Evolutionary conservation across 2,329 filamentous ascomycete species (phyloP).

Genomic region (Ceratocystis variospora): DNA sequence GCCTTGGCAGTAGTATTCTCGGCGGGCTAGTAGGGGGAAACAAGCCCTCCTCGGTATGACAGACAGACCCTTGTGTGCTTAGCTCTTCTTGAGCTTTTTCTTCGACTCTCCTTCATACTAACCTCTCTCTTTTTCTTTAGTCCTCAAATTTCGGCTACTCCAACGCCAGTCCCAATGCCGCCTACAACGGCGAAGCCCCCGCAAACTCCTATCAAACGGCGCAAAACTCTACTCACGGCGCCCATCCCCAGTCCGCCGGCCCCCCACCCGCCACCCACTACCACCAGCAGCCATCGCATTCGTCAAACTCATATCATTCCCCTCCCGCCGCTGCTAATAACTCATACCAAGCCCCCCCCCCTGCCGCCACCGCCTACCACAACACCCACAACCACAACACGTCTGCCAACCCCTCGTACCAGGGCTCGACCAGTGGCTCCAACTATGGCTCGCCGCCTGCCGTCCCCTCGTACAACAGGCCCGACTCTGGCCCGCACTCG

Average conservation of each 20-base stretch:
- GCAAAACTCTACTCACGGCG: conserved; percentile 13
- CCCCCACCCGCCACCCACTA: conserved; percentile 9
- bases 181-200: conserved; percentile 50
- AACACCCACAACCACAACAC: background rate
- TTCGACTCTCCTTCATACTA: conserved; percentile 3
- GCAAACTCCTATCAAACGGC: conserved; percentile 43
- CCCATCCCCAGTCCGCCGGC: conserved; percentile 15
- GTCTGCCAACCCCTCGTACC: conserved; percentile 13
- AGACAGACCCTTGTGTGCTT: background rate
- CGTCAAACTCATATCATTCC: conserved; percentile 27
- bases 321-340: conserved; percentile 18
- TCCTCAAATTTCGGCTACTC: conserved; percentile 51
- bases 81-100: background rate
- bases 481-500: conserved; percentile 16
- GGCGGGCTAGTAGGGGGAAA: conserved; percentile 42
- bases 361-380: conserved; percentile 11
- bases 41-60: conserved; percentile 25
- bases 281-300: conserved; percentile 13
- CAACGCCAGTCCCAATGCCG: conserved; percentile 37
- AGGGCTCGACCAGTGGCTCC: conserved; percentile 23
- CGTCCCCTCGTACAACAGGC: conserved; percentile 21
- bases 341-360: conserved; percentile 12
- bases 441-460: conserved; percentile 21
- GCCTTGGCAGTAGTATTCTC: conserved; percentile 40
- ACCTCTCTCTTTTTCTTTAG: conserved; percentile 27